phyloP scores from a whole-genome alignment of 768 basidiomycete genomes.

The Clitopilus passeckerianus region DNA sequence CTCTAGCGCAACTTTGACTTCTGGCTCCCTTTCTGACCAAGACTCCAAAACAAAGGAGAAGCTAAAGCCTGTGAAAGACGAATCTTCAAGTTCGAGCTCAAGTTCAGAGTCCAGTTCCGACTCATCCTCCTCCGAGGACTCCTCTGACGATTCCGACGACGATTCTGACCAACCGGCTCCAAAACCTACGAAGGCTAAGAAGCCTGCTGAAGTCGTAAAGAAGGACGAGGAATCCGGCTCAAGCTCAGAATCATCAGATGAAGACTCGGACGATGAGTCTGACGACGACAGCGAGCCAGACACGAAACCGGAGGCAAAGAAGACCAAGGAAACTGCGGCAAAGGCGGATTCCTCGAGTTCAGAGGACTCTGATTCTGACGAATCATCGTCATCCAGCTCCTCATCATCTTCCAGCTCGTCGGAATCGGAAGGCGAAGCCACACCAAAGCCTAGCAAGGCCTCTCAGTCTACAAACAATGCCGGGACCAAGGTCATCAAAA shows the following conservation, averaged over 20 bases:
- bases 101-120: constrained; percentile 14
- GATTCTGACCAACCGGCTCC: background rate
- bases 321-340: background rate
- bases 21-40: constrained; percentile 5
- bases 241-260: constrained; percentile 12
- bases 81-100: constrained; percentile 22
- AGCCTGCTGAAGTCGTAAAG: background rate
- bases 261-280: constrained; percentile 4
- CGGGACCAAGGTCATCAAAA: constrained; percentile 46
- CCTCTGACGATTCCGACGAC: background rate
- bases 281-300: background rate
- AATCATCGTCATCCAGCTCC: constrained; percentile 6
- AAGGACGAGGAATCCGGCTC: constrained; percentile 16
- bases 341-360: background rate
- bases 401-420: constrained; percentile 10
- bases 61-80: constrained; percentile 9
- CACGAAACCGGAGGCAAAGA: background rate
- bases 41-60: constrained; percentile 12
- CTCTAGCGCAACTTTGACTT: constrained; percentile 7
- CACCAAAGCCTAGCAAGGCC: constrained; percentile 2
- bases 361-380: constrained; percentile 3
- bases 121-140: background rate
- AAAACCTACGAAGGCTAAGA: background rate
- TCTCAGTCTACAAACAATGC: constrained; percentile 7
- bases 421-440: constrained; percentile 4